phyloP scores from a whole-genome alignment of 805 yeast genomes.

The Komagataella phaffii region DNA sequence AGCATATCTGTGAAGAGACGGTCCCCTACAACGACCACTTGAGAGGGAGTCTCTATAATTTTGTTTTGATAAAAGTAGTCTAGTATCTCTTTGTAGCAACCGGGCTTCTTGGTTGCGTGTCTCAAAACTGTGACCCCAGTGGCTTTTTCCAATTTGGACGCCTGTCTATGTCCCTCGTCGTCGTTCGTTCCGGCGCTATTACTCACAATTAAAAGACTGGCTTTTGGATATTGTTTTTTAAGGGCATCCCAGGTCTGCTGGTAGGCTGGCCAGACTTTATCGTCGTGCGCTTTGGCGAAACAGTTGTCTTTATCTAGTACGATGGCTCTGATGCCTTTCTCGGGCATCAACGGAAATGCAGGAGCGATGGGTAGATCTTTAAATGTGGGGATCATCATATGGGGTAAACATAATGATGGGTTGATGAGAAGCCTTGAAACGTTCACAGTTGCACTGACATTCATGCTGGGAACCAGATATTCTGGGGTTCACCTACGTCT shows the following conservation, averaged over 20 bases:
- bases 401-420: conserved; percentile 66
- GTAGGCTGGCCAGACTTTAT: conserved; percentile 70
- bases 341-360: conserved; percentile 21
- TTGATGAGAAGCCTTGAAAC: conserved; percentile 40
- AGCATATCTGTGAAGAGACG: conserved; percentile 81
- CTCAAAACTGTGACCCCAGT: conserved; percentile 62
- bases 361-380: conserved; percentile 36
- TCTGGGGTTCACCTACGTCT: not conserved
- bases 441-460: conserved; percentile 68
- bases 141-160: conserved; percentile 40
- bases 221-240: conserved; percentile 43
- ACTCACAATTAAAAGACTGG: conserved; percentile 62
- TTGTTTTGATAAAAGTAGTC: conserved; percentile 39
- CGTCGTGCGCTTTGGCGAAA: conserved; percentile 74
- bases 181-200: conserved; percentile 89
- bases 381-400: conserved; percentile 38
- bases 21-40: conserved; percentile 84
- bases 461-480: conserved; percentile 19
- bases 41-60: conserved; percentile 31
- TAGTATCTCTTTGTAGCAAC: conserved; percentile 59
- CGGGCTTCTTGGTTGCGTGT: conserved; percentile 72
- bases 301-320: conserved; percentile 94
- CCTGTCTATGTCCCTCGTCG: conserved; percentile 48
- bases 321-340: conserved; percentile 47
- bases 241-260: conserved; percentile 39